Evolutionary conservation across 2,329 filamentous ascomycete species (phyloP), one percentile per base, ranked within the genome.

Genomic region (Fusarium citri): DNA sequence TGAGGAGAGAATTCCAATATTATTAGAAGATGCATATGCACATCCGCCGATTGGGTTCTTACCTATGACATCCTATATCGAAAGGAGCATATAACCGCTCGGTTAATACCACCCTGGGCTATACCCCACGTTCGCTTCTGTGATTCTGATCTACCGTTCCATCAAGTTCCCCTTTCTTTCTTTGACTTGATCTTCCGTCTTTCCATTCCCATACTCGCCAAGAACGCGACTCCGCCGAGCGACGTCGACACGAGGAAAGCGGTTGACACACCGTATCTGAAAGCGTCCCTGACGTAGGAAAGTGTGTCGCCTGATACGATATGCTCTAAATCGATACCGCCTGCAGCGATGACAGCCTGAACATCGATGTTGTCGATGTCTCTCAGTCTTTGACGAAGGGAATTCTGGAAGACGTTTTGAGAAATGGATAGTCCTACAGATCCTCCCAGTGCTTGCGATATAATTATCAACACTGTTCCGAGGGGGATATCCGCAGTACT

Each of bases 381-480:
- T 1, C 34, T 31, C 4, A 74, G 50, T 14, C 50, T 41, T 8
- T 49, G 43, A 7, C 37, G 57, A 0, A 73, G 53, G 6, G 30
- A 50, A 10, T 69, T 70, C 20, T 72, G 66, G 20, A 74, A 74
- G 0, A 74, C 55, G 8, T 72, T 74, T 14, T 71, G 71, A 9
- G 68, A 69, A 6, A 74, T 66, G 2, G 63, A 55, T 4, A 73
- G 64, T 3, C 71, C 69, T 1, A 74, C 50, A 8, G 71, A 63
- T 6, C 84, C 84, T 28, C 83, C 83, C 0, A 86, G 74, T 2
- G 80, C 78, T 72, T 85, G 83, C 6, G 77, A 76, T 68, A 86
- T 84, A 22, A 85, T 80, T 3, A 84, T 76, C 16, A 78, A 64
- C 4, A 83, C 81, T 6, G 81, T 82, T 4, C 81, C 83, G 0